Evolutionary conservation across 108 stramenopile genomes (phyloP), one percentile per base, ranked within the genome.

Genomic region (Skeletonema marinoi): DNA sequence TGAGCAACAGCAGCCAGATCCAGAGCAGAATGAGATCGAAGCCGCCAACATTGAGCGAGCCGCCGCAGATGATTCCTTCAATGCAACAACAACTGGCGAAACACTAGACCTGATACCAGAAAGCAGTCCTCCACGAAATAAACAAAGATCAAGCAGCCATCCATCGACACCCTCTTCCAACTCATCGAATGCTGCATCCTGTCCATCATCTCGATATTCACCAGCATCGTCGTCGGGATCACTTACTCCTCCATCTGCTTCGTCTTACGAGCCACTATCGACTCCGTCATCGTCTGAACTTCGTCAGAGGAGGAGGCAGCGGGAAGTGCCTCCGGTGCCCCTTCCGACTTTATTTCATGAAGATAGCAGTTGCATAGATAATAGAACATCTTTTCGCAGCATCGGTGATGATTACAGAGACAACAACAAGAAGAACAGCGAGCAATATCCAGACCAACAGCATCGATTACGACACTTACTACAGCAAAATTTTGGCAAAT

Each of bases 401-500:
- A 25, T 21, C 54, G 19, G 51, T 25, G 54, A 56, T 56, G 21
- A 25, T 56, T 25, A 5, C 54, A 56, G 25, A 29, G 25, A 56
- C 2, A 25, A 25, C 9, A 25, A 56, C 19, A 25, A 56, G 6
- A 21, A 4, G 6, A 17, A 17, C 2, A 56, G 25, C 9, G 54
- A 56, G 54, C 54, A 56, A 56, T 0, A 56, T 56, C 54, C 29
- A 29, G 9, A 29, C 9, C 54, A 56, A 10, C 6, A 25, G 25
- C 6, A 56, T 21, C 54, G 54, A 25, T 10, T 56, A 56, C 54
- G 54, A 1, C 54, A 56, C 19, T 29, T 56, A 10, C 29, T 56
- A 9, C 54, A 56, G 25, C 54, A 56, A 29, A 6, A 56, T 8
- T 60, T 66, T 78, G 32, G 78, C 71, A 41, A 12, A 11, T 12